Percentiles rank a stretch among this genome's conserved stretches.
phyloP scores from a whole-genome alignment of 768 basidiomycete species.

The Boletales sp. region DNA sequence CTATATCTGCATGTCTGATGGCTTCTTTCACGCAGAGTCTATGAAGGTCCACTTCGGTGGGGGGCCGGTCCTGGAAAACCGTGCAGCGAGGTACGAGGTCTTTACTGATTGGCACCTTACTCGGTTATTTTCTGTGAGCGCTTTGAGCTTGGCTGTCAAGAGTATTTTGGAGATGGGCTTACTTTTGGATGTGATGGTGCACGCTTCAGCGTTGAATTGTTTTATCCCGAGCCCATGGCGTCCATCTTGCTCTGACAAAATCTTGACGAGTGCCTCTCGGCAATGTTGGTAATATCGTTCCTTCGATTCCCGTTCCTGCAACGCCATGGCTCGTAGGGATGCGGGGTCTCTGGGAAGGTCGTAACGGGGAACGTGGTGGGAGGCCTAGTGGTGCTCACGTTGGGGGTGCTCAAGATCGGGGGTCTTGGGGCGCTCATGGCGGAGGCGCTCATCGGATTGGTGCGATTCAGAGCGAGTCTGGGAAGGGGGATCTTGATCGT shows the following conservation, averaged over 20 bases:
- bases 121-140: constrained; percentile 66
- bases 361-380: constrained; percentile 33
- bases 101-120: constrained; percentile 28
- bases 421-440: background rate
- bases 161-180: constrained; percentile 31
- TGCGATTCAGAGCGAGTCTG: background rate
- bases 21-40: constrained; percentile 93
- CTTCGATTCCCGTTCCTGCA: constrained; percentile 76
- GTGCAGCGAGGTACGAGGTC: background rate
- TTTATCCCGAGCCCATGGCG: constrained; percentile 74
- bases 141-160: background rate
- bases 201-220: constrained; percentile 70
- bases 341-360: constrained; percentile 39
- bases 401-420: too few relatives aligned
- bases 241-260: constrained; percentile 76
- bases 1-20: constrained; percentile 64
- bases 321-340: constrained; percentile 68
- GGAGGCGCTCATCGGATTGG: background rate
- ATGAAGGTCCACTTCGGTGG: constrained; percentile 83
- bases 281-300: constrained; percentile 59
- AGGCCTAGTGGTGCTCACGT: too few relatives aligned
- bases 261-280: constrained; percentile 77
- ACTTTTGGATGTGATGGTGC: constrained; percentile 72
- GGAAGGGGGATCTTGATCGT: constrained; percentile 1
- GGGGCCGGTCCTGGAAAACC: constrained; percentile 48